phyloP scores from a whole-genome alignment of 768 basidiomycete genomes.

The Leucogyrophana mollusca region DNA sequence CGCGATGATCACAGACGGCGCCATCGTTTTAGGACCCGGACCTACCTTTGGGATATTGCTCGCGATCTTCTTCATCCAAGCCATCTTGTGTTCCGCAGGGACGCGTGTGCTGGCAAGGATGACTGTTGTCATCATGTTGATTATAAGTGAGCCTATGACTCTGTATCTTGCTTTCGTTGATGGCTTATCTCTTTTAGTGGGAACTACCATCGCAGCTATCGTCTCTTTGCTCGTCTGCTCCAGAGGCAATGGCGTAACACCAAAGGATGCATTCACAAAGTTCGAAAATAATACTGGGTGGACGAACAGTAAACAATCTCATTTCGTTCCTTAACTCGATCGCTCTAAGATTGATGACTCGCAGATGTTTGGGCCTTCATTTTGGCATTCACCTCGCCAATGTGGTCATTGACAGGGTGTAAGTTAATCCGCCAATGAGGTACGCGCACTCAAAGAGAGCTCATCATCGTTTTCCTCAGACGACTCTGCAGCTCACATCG shows the following conservation, averaged over 20 bases:
- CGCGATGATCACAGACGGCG: constrained; percentile 20
- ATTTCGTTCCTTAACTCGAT: background rate
- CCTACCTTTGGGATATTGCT: constrained; percentile 20
- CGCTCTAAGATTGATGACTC: background rate
- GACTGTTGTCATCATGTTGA: constrained; percentile 12
- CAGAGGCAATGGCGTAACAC: constrained; percentile 11
- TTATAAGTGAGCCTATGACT: constrained; percentile 14
- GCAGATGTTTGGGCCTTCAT: constrained; percentile 24
- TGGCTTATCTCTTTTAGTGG: constrained; percentile 8
- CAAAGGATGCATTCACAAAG: constrained; percentile 17
- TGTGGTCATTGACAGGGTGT: constrained; percentile 25
- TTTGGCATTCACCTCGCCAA: constrained; percentile 23
- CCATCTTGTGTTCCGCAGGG: constrained; percentile 19
- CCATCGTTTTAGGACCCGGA: constrained; percentile 16
- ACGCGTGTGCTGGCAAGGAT: constrained; percentile 22
- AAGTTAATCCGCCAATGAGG: background rate
- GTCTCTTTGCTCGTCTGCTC: constrained; percentile 18
- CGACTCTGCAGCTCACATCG: constrained; percentile 47
- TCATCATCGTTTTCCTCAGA: constrained; percentile 23
- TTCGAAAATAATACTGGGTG: constrained; percentile 26
- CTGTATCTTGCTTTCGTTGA: background rate
- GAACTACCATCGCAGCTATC: constrained; percentile 14
- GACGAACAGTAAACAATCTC: constrained; percentile 13
- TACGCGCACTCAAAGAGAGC: background rate
- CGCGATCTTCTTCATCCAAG: constrained; percentile 15